Evolutionary conservation across 2,329 filamentous ascomycete genomes (phyloP).

Genomic region (Leptographium lundbergii): DNA sequence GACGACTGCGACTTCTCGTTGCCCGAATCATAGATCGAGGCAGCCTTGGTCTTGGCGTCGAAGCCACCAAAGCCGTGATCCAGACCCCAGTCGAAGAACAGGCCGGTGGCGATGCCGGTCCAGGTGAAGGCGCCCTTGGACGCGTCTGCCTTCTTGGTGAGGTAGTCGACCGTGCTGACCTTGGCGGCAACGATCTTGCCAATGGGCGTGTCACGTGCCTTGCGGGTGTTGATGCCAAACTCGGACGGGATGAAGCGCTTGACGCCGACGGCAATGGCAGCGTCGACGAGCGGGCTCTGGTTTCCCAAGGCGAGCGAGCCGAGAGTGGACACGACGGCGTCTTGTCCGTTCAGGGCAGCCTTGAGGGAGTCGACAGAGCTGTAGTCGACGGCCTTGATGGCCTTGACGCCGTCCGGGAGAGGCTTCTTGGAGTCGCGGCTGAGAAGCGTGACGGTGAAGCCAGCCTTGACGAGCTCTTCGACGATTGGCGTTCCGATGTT

Average conservation of each 20-base stretch:
- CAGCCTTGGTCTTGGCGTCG: constrained; percentile 32
- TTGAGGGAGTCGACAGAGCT: constrained; percentile 25
- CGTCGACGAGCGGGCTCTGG: constrained; percentile 13
- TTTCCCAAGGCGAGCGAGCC: constrained; percentile 25
- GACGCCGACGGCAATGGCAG: constrained; percentile 12
- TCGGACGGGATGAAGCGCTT: constrained; percentile 17
- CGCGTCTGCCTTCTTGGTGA: constrained; percentile 7
- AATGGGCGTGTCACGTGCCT: constrained; percentile 7
- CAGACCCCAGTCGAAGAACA: constrained; percentile 29
- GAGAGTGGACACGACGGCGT: constrained; percentile 38
- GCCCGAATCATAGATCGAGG: constrained; percentile 18
- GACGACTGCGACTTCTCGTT: constrained; percentile 14
- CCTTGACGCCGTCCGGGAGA: constrained; percentile 21
- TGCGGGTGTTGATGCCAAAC: constrained; percentile 16
- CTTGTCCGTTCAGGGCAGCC: constrained; percentile 31
- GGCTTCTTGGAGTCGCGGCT: constrained; percentile 30
- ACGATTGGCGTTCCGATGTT: constrained; percentile 20
- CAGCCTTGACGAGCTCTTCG: constrained; percentile 18
- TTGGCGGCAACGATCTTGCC: constrained; percentile 23
- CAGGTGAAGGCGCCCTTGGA: constrained; percentile 13
- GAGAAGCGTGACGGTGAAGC: constrained; percentile 38
- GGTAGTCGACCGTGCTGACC: constrained; percentile 24
- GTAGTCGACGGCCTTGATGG: constrained; percentile 33
- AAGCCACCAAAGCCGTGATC: constrained; percentile 32
- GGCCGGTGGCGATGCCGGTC: constrained; percentile 17